Evolutionary conservation across 2,329 filamentous ascomycete species (phyloP).

Genomic region (Aspergillus spinulosporus): DNA sequence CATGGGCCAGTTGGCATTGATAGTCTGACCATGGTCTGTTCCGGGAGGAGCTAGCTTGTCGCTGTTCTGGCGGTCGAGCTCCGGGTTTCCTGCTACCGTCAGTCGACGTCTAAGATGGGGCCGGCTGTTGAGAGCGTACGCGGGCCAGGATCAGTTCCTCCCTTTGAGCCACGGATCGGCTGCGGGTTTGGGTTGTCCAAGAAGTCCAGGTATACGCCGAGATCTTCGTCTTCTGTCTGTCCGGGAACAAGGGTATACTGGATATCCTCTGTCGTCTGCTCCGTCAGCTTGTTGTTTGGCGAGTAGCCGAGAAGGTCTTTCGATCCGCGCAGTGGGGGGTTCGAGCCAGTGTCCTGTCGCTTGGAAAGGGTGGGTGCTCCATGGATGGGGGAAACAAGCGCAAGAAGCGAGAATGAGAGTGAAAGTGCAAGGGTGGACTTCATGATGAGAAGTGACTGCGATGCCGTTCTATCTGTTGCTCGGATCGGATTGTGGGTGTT

Average conservation of each 20-base stretch:
- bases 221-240: slow-evolving; percentile 52
- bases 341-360: slow-evolving; percentile 23
- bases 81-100: slow-evolving; percentile 41
- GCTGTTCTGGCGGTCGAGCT: slow-evolving; percentile 56
- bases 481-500: neutral
- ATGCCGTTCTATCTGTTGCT: neutral
- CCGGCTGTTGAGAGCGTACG: slow-evolving; percentile 30
- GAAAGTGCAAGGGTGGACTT: slow-evolving; percentile 10
- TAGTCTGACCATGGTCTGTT: slow-evolving; percentile 48
- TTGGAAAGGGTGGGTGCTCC: slow-evolving; percentile 15
- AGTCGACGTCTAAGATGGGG: neutral
- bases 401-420: slow-evolving; percentile 6
- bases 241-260: slow-evolving; percentile 50
- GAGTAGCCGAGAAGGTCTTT: slow-evolving; percentile 44
- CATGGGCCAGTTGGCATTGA: slow-evolving; percentile 56
- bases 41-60: slow-evolving; percentile 57
- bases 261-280: slow-evolving; percentile 38
- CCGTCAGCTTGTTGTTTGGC: slow-evolving; percentile 36
- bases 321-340: slow-evolving; percentile 33
- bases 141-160: slow-evolving; percentile 56
- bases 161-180: slow-evolving; percentile 55
- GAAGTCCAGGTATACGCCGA: slow-evolving; percentile 58
- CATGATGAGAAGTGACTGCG: slow-evolving; percentile 9
- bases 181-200: slow-evolving; percentile 54
- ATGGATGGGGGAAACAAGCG: slow-evolving; percentile 11